Evolutionary conservation across 805 yeast species (phyloP), one percentile per base, ranked within the genome.

Genomic region (Starmerella gropengiesseri): DNA sequence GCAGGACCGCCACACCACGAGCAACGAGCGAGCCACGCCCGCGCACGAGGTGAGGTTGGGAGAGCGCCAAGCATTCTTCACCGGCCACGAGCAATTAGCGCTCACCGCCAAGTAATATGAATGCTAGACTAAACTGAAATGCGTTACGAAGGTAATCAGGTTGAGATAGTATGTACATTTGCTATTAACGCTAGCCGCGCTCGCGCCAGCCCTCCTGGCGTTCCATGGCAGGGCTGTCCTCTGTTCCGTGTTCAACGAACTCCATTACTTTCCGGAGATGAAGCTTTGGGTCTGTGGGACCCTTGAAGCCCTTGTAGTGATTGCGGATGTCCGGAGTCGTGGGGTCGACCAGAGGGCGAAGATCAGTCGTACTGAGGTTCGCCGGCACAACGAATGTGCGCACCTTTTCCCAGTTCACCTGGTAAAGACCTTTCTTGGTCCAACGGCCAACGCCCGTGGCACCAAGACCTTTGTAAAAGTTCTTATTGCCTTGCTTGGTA

Each of bases 391-490:
- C 94, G 62, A 78, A 91, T 0, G 97, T 85, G 55, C 95, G 73
- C 23, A 89, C 97, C 58, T 79, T 85, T 34, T 64, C 62, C 84
- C 94, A 89, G 64, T 83, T 73, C 48, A 91, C 73, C 6, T 74
- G 67, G 62, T 85, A 91, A 18, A 74, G 72, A 41, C 94, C 96
- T 47, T 69, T 71, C 27, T 70, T 67, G 41, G 91, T 81, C 58
- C 79, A 75, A 41, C 68, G 70, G 60, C 99, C 99, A 49, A 85
- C 75, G 61, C 96, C 96, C 3, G 94, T 74, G 5, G 98, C 83
- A 45, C 96, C 75, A 18, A 97, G 91, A 68, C 99, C 99, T 62
- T 91, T 91, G 67, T 91, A 91, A 65, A 71, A 82, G 55, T 82
- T 79, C 67, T 87, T 86, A 65, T 91, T 89, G 56, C 98, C 97